Evolutionary conservation across 2,329 filamentous ascomycete genomes (phyloP).

Genomic region (Pestalotiopsis sp.): DNA sequence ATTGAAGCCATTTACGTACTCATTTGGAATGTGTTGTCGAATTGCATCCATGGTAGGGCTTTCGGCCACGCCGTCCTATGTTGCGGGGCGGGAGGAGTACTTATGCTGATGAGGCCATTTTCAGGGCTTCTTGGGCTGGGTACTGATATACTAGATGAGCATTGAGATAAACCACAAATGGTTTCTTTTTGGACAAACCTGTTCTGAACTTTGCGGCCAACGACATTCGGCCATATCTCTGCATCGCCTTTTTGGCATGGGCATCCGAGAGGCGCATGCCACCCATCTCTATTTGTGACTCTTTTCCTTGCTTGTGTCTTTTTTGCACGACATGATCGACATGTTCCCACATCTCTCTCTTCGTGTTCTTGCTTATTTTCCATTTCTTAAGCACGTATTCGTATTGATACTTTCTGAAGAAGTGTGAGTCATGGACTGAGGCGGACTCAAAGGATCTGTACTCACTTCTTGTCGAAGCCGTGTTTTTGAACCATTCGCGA

Average conservation of each 20-base stretch:
- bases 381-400: neutral
- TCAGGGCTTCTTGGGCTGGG: neutral
- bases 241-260: neutral
- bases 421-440: neutral
- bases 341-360: neutral
- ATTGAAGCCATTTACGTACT: neutral
- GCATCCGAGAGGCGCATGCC: neutral
- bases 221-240: neutral
- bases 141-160: neutral
- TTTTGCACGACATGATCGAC: neutral
- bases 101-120: neutral
- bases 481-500: neutral
- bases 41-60: neutral
- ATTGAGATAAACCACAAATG: neutral
- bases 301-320: neutral
- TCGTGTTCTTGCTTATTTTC: neutral
- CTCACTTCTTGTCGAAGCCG: neutral
- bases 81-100: neutral
- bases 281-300: neutral
- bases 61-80: neutral
- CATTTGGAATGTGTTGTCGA: neutral
- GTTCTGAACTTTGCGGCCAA: neutral
- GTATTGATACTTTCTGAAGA: neutral
- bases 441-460: too few species aligned
- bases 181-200: neutral